Percentiles rank a stretch among this genome's conserved stretches.
phyloP scores from a whole-genome alignment of 2,329 filamentous ascomycete genomes.

The Sporothrix variecibatus region DNA sequence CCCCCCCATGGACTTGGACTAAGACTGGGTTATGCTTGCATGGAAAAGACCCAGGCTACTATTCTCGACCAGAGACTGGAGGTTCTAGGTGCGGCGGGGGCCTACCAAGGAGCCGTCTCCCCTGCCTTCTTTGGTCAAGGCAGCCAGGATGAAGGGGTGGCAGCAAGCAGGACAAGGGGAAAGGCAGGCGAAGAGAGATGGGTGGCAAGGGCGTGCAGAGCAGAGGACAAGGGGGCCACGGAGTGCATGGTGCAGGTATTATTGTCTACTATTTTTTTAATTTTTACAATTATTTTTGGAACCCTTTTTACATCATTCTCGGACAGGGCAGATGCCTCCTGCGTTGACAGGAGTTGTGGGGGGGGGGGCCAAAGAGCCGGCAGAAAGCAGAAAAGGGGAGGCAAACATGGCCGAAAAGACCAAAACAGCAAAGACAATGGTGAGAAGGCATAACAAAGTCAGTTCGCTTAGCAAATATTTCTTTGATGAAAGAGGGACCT shows the following conservation, averaged over 20 bases:
- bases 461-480: not conserved
- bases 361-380: not conserved
- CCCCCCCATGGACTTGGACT: not conserved
- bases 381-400: not conserved
- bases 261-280: not conserved
- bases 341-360: constrained; percentile 19
- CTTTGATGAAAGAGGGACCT: not conserved
- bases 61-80: not conserved
- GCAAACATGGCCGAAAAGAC: not conserved
- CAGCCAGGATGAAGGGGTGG: not conserved
- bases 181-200: constrained; percentile 1
- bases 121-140: not conserved
- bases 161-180: not conserved
- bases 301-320: not conserved
- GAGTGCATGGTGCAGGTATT: not conserved
- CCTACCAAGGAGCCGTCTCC: constrained; percentile 22
- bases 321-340: not conserved
- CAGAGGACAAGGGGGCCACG: not conserved
- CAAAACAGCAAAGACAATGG: not conserved
- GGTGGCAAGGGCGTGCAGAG: not conserved
- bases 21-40: not conserved
- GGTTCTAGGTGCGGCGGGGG: constrained; percentile 14
- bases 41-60: not conserved
- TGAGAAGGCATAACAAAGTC: not conserved
- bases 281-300: not conserved